A percentile compares a stretch with the other conserved stretches of the same genome.
phyloP scores from a whole-genome alignment of 768 basidiomycete species.

The Trametes villosa region DNA sequence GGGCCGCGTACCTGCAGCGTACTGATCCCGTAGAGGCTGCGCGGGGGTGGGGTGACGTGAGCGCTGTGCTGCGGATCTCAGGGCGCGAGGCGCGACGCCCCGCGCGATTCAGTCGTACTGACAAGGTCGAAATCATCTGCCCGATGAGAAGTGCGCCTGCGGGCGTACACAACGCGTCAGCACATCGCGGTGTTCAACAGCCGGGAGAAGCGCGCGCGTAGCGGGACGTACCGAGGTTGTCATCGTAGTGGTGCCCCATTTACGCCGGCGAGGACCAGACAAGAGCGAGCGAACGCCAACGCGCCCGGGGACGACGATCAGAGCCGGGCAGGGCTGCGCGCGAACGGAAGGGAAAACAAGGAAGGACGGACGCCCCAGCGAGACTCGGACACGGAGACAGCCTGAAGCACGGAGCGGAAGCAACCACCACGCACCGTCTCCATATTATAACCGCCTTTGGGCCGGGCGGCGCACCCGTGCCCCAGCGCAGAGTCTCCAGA shows the following conservation, averaged over 20 bases:
- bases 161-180: not conserved
- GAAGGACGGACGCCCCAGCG: not conserved
- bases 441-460: constrained; percentile 14
- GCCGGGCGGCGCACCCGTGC: constrained; percentile 6
- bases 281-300: not conserved
- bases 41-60: not conserved
- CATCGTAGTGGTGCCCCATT: constrained; percentile 19
- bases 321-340: not conserved
- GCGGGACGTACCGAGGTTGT: constrained; percentile 23
- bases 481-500: constrained; percentile 5
- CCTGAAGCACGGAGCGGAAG: not conserved
- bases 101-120: not conserved
- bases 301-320: not conserved
- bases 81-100: too few relatives aligned
- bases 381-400: not conserved
- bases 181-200: not conserved
- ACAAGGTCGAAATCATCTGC: constrained; percentile 27
- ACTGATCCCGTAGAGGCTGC: constrained; percentile 24
- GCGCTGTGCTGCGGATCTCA: not conserved
- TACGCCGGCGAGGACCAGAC: not conserved
- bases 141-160: constrained; percentile 25
- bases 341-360: not conserved
- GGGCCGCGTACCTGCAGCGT: constrained; percentile 18
- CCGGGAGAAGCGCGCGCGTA: not conserved
- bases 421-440: not conserved